Evolutionary conservation across 805 yeast species (phyloP).

Genomic region (Starmerella floris): DNA sequence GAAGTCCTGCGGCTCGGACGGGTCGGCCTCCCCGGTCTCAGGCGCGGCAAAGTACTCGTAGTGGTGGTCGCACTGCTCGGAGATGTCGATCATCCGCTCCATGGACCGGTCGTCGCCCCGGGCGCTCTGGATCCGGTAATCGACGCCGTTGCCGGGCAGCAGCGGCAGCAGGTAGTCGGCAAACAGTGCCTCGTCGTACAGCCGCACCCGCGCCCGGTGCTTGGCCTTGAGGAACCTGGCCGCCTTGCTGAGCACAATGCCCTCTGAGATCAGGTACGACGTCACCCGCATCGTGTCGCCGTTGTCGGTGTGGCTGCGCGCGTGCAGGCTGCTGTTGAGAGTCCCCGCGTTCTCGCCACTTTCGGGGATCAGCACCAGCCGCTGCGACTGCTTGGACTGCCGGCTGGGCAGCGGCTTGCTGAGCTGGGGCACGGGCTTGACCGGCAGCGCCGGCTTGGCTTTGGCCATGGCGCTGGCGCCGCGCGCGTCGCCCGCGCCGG

Average conservation of each 20-base stretch:
- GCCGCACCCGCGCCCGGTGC: constrained; percentile 74
- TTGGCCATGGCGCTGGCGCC: not conserved
- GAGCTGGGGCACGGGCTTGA: constrained; percentile 20
- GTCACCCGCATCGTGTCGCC: constrained; percentile 71
- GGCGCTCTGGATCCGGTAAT: constrained; percentile 27
- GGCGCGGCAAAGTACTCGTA: constrained; percentile 65
- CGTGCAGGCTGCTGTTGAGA: not conserved
- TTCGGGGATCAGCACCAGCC: constrained; percentile 53
- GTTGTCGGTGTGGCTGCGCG: constrained; percentile 17
- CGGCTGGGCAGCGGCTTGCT: constrained; percentile 32
- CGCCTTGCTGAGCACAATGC: constrained; percentile 51
- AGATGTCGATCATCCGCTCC: constrained; percentile 64
- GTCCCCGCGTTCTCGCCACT: constrained; percentile 19
- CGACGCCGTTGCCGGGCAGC: constrained; percentile 50
- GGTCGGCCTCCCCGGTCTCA: constrained; percentile 48
- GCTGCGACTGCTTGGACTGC: constrained; percentile 75
- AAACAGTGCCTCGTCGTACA: constrained; percentile 86
- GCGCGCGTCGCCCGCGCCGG: not conserved
- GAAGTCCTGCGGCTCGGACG: constrained; percentile 85
- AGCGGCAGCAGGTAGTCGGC: constrained; percentile 81
- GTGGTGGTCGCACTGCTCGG: constrained; percentile 82
- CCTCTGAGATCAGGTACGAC: constrained; percentile 81
- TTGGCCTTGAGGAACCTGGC: constrained; percentile 49
- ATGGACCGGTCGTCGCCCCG: constrained; percentile 36
- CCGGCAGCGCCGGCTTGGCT: not conserved